These are phyloP conservation scores for Botrytis pseudocinerea DNA, from an alignment of 2,329 filamentous ascomycete species.

Conservation along the genomic window DNA sequence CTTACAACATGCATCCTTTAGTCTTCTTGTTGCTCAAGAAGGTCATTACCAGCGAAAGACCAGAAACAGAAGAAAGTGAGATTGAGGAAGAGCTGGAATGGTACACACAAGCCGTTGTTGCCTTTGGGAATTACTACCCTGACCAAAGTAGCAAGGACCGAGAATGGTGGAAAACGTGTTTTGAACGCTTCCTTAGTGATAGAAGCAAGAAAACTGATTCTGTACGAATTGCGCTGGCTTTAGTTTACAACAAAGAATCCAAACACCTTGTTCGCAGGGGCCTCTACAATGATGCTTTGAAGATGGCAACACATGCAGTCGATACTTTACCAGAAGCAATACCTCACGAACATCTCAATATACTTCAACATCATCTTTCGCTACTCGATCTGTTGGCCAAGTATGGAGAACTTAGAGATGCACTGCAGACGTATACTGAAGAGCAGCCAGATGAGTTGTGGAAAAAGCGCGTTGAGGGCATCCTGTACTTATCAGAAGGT, in stretches of 20 bases:
- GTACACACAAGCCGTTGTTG: constrained; percentile 32
- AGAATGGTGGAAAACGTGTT: constrained; percentile 35
- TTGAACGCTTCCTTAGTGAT: constrained; percentile 30
- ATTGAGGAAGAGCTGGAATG: constrained; percentile 32
- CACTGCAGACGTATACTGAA: constrained; percentile 28
- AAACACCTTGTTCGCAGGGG: constrained; percentile 31
- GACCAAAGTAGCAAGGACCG: constrained; percentile 28
- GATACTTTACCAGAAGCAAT: constrained; percentile 31
- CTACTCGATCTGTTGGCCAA: constrained; percentile 31
- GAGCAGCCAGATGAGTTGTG: constrained; percentile 29
- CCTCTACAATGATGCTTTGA: constrained; percentile 31
- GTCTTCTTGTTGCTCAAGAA: constrained; percentile 32
- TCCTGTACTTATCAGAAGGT: constrained; percentile 32
- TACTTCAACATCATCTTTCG: constrained; percentile 32
- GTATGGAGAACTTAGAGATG: constrained; percentile 32
- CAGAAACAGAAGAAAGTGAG: constrained; percentile 25
- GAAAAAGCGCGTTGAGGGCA: constrained; percentile 35
- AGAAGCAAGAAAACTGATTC: constrained; percentile 30
- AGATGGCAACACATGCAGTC: constrained; percentile 31
- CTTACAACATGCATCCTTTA: constrained; percentile 32
- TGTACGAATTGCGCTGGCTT: constrained; percentile 29
- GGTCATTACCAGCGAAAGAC: constrained; percentile 24
- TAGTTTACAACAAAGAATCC: constrained; percentile 33
- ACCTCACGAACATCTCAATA: constrained; percentile 27
- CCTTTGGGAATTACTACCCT: constrained; percentile 33